Conservation (phyloP, 2,329 filamentous ascomycete genomes). For the Juglanconis juglandina region DNA sequence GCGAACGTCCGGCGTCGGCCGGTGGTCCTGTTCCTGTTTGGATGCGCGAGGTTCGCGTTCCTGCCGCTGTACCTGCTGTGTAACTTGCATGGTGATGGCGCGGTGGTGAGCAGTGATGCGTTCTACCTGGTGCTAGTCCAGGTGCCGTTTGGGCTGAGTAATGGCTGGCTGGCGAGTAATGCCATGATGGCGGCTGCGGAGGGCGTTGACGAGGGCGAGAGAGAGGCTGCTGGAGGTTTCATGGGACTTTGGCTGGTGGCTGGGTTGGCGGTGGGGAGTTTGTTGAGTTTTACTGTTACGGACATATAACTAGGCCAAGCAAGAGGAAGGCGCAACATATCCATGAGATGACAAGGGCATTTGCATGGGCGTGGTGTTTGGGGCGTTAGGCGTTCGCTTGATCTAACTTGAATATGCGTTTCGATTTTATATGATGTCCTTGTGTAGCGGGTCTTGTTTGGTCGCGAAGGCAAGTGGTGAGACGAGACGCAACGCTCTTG, state of each 20-base stretch:
- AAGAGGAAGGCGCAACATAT: neutral
- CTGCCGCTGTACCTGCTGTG: constrained; percentile 86
- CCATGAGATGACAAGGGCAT: neutral
- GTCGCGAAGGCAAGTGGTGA: neutral
- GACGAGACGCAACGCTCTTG: no score
- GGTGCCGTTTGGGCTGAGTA: constrained; percentile 76
- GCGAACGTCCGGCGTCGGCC: constrained; percentile 59
- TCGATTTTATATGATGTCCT: neutral
- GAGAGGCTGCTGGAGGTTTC: constrained; percentile 86
- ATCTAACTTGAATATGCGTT: no score
- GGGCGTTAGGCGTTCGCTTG: neutral
- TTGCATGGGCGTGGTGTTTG: constrained; percentile 12
- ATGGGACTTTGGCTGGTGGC: constrained; percentile 89
- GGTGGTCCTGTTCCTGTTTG: constrained; percentile 61
- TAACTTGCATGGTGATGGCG: constrained; percentile 77
- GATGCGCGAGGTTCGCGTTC: constrained; percentile 64
- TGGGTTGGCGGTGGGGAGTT: constrained; percentile 78
- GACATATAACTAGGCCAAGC: constrained; percentile 29
- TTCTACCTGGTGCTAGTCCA: constrained; percentile 88
- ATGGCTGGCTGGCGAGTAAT: constrained; percentile 80
- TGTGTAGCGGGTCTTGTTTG: neutral
- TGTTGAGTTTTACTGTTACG: constrained; percentile 77
- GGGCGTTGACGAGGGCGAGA: constrained; percentile 78
- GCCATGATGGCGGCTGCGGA: constrained; percentile 89
- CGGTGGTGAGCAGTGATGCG: constrained; percentile 70